phyloP scores from a whole-genome alignment of 257 asterid species.

The Ocimum tenuiflorum region DNA sequence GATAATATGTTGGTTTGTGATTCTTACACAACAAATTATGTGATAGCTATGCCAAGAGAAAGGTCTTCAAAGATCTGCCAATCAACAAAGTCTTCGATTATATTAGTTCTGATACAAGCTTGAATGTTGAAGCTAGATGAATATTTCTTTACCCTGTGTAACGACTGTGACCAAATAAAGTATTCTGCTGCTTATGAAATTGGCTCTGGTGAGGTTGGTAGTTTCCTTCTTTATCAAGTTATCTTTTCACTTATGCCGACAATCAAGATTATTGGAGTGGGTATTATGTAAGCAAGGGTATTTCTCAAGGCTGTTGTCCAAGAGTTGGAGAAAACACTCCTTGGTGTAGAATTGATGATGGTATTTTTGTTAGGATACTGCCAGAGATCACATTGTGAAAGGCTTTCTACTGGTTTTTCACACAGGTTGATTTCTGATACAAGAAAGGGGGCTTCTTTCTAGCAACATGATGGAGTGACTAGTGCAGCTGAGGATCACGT shows the following conservation, averaged over 20 bases:
- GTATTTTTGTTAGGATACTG: conserved; percentile 78
- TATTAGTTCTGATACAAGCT: too few species aligned
- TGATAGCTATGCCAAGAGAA: too few species aligned
- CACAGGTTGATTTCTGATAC: conserved; percentile 88
- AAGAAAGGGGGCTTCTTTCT: conserved; percentile 84
- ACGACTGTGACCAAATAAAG: conserved; percentile 78
- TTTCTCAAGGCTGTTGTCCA: conserved; percentile 98
- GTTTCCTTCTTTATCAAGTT: conserved; percentile 91
- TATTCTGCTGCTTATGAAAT: conserved; percentile 61
- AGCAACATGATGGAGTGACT: conserved; percentile 98
- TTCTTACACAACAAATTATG: too few species aligned
- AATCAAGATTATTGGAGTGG: conserved; percentile 98
- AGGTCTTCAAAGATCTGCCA: too few species aligned
- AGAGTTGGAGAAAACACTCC: conserved; percentile 89
- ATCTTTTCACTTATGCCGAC: conserved; percentile 92
- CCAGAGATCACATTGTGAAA: conserved; percentile 82
- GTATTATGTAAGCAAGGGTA: conserved; percentile 93
- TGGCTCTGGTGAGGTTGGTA: conserved; percentile 81
- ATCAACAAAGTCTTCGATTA: too few species aligned
- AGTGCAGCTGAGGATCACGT: conserved; percentile 97
- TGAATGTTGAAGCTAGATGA: too few species aligned
- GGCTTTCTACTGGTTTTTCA: conserved; percentile 72
- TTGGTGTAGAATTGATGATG: conserved; percentile 93
- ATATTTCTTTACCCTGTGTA: conserved; percentile 44
- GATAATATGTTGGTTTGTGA: too few species aligned